Evolutionary conservation across 2,329 filamentous ascomycete species (phyloP).

Genomic region (Ophiostoma sp.): DNA sequence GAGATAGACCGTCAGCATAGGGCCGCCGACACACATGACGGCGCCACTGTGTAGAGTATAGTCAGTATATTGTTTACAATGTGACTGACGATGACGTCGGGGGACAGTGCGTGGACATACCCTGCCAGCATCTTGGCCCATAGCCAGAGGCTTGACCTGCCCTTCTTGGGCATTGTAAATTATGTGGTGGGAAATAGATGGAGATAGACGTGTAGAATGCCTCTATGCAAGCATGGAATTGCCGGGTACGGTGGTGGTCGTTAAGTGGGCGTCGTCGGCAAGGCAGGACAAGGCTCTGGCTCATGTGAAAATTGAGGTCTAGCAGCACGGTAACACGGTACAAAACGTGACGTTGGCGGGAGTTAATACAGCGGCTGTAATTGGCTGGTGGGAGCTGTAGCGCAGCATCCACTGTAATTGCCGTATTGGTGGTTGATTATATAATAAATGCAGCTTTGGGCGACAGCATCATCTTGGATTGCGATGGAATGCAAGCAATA

Average conservation of each 20-base stretch:
- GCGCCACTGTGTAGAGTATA: slow-evolving; percentile 52
- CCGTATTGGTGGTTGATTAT: background rate
- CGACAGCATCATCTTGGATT: background rate
- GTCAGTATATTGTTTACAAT: slow-evolving; percentile 4
- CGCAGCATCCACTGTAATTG: background rate
- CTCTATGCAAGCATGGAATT: background rate
- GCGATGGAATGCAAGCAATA: background rate
- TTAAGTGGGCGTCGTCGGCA: background rate
- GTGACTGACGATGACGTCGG: background rate
- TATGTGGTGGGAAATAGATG: background rate
- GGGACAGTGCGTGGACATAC: slow-evolving; percentile 45
- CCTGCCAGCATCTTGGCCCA: slow-evolving; percentile 65
- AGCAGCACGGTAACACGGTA: background rate
- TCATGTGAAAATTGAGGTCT: slow-evolving; percentile 13
- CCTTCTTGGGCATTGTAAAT: slow-evolving; percentile 33
- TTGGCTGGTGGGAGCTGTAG: background rate
- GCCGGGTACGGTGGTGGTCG: background rate
- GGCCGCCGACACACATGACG: slow-evolving; percentile 72
- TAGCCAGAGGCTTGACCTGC: slow-evolving; percentile 49
- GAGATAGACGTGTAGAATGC: background rate
- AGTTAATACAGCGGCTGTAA: background rate
- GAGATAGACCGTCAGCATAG: slow-evolving; percentile 73
- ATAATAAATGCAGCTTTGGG: background rate
- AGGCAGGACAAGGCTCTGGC: slow-evolving; percentile 13
- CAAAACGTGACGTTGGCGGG: slow-evolving; percentile 8